Base-by-base conservation (phyloP, 345 rosid genomes). In the Lagerstroemia speciosa region DNA sequence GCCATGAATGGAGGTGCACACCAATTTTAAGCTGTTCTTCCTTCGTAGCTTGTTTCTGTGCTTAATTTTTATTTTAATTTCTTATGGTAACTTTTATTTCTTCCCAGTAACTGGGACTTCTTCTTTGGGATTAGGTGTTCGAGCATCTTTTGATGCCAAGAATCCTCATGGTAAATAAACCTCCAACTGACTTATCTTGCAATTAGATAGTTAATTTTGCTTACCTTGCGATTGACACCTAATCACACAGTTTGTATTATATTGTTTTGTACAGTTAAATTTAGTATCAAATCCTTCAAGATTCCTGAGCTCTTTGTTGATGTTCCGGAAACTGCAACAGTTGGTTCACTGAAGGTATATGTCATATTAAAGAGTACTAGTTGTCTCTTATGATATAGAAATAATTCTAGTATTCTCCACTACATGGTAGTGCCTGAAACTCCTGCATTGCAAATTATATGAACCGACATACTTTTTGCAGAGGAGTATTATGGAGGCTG, bases 241-340 rank as follows among this genome's bases (percentile, higher is more conserved):
- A 73, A 86, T 64, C 14, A 46, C 79, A 70, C 14, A 41, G 15
- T 16, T 41, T 36, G 38, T 36, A 36, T 50, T 52, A 48, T 70
- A 41, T 75, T 76, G 68, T 76, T 61, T 75, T 75, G 34, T 74
- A 64, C 99, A 95, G 99, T 95, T 64, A 92, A 88, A 81, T 82
- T 95, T 65, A 85, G 90, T 84, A 92, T 95, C 31, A 90, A 90
- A 79, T 92, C 98, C 63, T 79, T 95, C 75, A 88, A 74, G 79
- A 78, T 95, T 62, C 99, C 99, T 0, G 97, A 95, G 84, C 93
- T 92, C 72, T 78, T 81, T 33, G 72, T 95, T 69, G 97, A 92
- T 81, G 89, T 92, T 66, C 93, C 99, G 31, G 90, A 92, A 80
- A 87, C 81, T 50, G 84, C 89, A 33, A 92, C 98, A 19, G 82